Base-by-base conservation (phyloP, 306 rosid genomes). In the Prunus persica region DNA sequence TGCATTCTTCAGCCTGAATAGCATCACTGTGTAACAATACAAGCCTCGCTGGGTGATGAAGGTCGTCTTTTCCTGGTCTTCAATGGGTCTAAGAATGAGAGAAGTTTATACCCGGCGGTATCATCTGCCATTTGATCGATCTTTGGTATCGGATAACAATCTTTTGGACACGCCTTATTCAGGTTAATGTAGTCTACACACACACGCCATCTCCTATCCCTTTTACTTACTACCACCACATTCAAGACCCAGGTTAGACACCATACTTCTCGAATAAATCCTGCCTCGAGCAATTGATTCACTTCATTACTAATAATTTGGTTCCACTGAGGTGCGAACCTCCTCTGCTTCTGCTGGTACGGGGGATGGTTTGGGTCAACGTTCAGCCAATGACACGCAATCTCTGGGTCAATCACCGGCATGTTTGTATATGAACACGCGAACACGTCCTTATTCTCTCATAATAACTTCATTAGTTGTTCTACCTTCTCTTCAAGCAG, bases 281-380 rank as follows among this genome's bases (percentile, higher is more conserved):
- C 2, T 11, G 25, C 65, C 5, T 60, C n/a, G 0, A 12, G 3
- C 0, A 25, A 34, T 12, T 0, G 2, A 0, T 60, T 2, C 0
- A 13, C 9, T 11, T 13, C 1, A 11, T 0, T 2, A 0, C 4
- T 25, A 18, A 60, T 60, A 0, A 25, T 22, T 2, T 60, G 10
- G 25, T 60, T 60, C 1, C n/a, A 7, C 16, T 50, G 5, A 4
- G 19, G 55, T 13, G 55, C 1, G 16, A 50, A 50, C 2, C 55
- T 3, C 18, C n/a, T 50, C 5, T 14, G n/a, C 18, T 14, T 50
- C 19, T 50, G n/a, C 18, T 11, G 19, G 7, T 50, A 50, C 0
- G n/a, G n/a, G 0, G 19, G 16, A 0, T 50, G 13, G 4, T 15
- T 50, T 15, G 19, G 55, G 3, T 50, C 55, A 11, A 50, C 7